Conservation (phyloP, 495 filamentous ascomycete species). For the Neurospora tetraspora region DNA sequence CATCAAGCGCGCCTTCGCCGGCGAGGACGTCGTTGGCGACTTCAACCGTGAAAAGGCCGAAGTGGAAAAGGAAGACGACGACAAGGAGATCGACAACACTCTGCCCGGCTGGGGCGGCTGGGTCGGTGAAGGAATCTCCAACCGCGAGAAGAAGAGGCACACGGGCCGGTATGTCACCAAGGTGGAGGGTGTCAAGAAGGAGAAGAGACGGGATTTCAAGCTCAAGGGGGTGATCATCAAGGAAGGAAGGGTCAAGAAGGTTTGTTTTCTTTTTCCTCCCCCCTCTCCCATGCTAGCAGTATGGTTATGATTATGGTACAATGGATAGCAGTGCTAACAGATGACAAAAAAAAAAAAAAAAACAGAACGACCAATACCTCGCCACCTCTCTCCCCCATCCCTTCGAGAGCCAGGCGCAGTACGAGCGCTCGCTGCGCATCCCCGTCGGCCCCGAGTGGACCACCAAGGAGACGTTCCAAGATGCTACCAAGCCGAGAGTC, state of each 20-base stretch:
- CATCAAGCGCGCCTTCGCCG: slow-evolving; percentile 78
- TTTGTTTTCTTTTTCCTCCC: no score
- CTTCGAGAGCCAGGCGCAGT: slow-evolving; percentile 78
- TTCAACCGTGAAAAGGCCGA: slow-evolving; percentile 76
- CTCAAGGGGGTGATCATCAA: slow-evolving; percentile 81
- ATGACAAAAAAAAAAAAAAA: background rate
- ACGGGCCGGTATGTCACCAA: slow-evolving; percentile 53
- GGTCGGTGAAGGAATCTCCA: slow-evolving; percentile 70
- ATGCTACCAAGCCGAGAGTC: slow-evolving; percentile 79
- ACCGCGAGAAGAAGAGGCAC: slow-evolving; percentile 49
- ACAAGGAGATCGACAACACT: slow-evolving; percentile 73
- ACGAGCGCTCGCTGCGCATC: slow-evolving; percentile 77
- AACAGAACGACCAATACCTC: slow-evolving; percentile 76
- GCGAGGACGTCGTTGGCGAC: slow-evolving; percentile 73
- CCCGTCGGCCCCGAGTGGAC: slow-evolving; percentile 91
- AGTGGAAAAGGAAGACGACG: slow-evolving; percentile 65
- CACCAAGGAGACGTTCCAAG: slow-evolving; percentile 88
- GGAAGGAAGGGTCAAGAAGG: slow-evolving; percentile 82
- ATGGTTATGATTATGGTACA: no score
- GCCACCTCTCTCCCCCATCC: slow-evolving; percentile 73
- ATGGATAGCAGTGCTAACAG: slow-evolving; percentile 16
- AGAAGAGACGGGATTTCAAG: slow-evolving; percentile 68
- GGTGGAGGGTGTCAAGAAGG: slow-evolving; percentile 66
- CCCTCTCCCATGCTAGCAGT: no score
- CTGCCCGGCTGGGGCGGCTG: slow-evolving; percentile 87